Percentiles rank a stretch among this genome's conserved stretches.
Evolutionary conservation across 257 asterid species (phyloP).

Genomic region (Nicotiana attenuata): DNA sequence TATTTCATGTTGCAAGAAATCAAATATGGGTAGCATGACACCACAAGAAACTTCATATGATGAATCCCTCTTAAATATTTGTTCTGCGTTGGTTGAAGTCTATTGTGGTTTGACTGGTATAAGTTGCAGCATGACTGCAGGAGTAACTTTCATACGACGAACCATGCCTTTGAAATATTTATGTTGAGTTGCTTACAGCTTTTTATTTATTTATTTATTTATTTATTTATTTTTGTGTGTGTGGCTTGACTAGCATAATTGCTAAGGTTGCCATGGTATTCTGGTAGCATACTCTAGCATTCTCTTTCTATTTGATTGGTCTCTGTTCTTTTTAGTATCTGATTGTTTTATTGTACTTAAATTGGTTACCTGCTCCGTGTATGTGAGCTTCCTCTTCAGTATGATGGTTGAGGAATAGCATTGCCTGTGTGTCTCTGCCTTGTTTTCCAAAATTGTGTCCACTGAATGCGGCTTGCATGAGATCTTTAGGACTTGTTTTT

Average conservation of each 20-base stretch:
- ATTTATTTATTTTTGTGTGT: too few species aligned
- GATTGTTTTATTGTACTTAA: background rate
- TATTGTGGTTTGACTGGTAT: background rate
- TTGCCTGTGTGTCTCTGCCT: constrained; percentile 11
- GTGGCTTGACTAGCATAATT: background rate
- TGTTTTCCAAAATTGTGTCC: background rate
- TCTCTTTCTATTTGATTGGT: background rate
- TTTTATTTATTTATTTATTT: too few species aligned
- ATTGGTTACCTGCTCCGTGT: background rate
- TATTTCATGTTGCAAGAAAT: background rate
- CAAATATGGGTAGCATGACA: background rate
- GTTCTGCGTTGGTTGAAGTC: background rate
- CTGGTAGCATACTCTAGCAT: background rate
- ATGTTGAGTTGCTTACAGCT: background rate
- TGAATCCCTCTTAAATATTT: background rate
- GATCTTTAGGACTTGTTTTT: background rate
- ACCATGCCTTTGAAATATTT: too few species aligned
- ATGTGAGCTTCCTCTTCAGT: background rate
- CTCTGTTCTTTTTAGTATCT: background rate
- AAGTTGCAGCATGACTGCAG: background rate
- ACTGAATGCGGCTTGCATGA: background rate
- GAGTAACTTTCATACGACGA: background rate
- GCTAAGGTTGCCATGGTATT: background rate
- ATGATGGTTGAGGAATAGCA: background rate
- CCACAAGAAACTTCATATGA: background rate